phyloP scores from a whole-genome alignment of 805 yeast species.

The Ogataea haglerorum region DNA sequence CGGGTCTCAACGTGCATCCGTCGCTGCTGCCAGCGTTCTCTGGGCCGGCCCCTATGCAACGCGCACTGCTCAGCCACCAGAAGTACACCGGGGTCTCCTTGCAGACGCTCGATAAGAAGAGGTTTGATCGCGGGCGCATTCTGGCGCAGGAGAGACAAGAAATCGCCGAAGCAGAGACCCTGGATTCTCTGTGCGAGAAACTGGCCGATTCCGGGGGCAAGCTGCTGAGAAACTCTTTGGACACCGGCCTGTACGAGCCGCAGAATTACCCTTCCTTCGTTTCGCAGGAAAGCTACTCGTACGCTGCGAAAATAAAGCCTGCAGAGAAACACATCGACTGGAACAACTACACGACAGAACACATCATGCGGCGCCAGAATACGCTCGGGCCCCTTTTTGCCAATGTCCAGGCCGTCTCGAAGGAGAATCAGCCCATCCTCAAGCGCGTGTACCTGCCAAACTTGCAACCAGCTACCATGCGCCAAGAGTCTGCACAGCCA shows the following conservation, averaged over 20 bases:
- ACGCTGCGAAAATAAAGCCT: slow-evolving; percentile 56
- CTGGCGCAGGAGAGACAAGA: slow-evolving; percentile 51
- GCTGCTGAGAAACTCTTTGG: slow-evolving; percentile 46
- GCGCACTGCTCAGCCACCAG: slow-evolving; percentile 66
- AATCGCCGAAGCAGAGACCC: slow-evolving; percentile 43
- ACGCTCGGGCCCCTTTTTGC: slow-evolving; percentile 59
- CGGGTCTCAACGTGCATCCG: slow-evolving; percentile 92
- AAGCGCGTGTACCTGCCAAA: slow-evolving; percentile 49
- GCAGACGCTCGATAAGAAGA: slow-evolving; percentile 84
- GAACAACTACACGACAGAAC: slow-evolving; percentile 35
- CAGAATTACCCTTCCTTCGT: slow-evolving; percentile 12
- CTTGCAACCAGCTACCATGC: slow-evolving; percentile 20
- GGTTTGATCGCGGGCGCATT: slow-evolving; percentile 78
- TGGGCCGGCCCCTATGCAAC: slow-evolving; percentile 90
- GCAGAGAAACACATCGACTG: slow-evolving; percentile 46
- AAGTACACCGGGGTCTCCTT: slow-evolving; percentile 74
- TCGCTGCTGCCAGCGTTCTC: slow-evolving; percentile 77
- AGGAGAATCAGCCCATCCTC: slow-evolving; percentile 14
- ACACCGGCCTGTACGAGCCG: slow-evolving; percentile 29
- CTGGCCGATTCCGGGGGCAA: slow-evolving; percentile 64
- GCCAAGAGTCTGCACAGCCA: slow-evolving; percentile 12
- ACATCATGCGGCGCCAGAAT: slow-evolving; percentile 41
- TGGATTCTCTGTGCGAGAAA: slow-evolving; percentile 41
- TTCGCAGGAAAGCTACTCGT: slow-evolving; percentile 38
- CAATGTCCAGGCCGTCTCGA: slow-evolving; percentile 34